Base-by-base conservation (phyloP, 1,139 yeast species). In the Diutina neorugosa region DNA sequence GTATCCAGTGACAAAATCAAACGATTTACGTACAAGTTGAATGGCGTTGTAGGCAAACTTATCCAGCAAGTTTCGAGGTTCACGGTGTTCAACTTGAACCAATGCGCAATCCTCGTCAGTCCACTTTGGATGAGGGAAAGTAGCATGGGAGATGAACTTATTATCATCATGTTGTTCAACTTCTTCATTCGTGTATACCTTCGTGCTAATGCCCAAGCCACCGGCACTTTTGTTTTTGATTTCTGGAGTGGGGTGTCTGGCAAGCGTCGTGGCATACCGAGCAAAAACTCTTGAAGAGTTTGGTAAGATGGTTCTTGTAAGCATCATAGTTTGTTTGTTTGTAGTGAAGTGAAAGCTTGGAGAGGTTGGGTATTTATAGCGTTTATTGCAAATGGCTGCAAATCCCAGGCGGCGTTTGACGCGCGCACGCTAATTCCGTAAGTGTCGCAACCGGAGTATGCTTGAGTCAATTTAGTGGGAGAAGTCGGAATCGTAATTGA, bases 1-100 rank as follows among this genome's bases (percentile, higher is more conserved):
- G 67, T 84, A 85, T 1, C 90, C 89, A 0, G 91, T 84, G 49
- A 73, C 77, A 43, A 76, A 64, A 63, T 85, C 91, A 65, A 84
- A 85, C 11, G 71, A 56, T 6, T 67, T 59, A 56, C 90, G 70
- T 53, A 80, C 70, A 27, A 69, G 57, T 55, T 62, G 63, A 60
- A 82, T 74, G 27, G 78, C 71, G 14, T 67, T 60, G 57, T 65
- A 74, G 7, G 89, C 86, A 23, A 82, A 63, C 53, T 66, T 69
- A 62, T 85, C 93, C 40, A 81, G 68, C 16, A 69, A 25, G 1
- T 74, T 69, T 43, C 59, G 57, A 1, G 88, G 84, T 3, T 63
- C 65, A 49, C 86, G 69, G 63, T 84, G 91, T 44, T 79, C 78
- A 52, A 69, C 72, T 25, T 65, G 61, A 18, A 84, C 74, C 3